phyloP scores from a whole-genome alignment of 179 eudicot species.

The Monotropa hypopitys region DNA sequence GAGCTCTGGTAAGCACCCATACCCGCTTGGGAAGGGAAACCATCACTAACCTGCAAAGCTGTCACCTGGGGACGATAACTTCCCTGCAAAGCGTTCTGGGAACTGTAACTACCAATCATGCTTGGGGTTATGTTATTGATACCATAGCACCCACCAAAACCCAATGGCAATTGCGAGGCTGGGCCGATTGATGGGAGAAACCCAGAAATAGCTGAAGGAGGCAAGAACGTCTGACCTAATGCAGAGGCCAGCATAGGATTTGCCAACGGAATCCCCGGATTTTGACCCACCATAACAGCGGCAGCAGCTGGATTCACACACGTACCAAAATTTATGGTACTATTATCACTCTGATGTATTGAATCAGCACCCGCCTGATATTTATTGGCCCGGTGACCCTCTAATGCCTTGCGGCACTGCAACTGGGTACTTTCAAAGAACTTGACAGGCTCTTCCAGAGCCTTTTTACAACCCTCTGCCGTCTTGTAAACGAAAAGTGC shows the following conservation, averaged over 20 bases:
- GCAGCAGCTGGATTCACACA: constrained; percentile 23
- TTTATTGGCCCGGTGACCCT: constrained; percentile 12
- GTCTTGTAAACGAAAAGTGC: constrained; percentile 32
- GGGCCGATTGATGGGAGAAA: constrained; percentile 12
- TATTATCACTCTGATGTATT: constrained; percentile 6
- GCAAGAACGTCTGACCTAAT: not conserved
- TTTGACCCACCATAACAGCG: constrained; percentile 24
- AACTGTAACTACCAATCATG: constrained; percentile 25
- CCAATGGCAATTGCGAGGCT: not conserved
- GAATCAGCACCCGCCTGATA: constrained; percentile 6
- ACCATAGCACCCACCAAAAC: constrained; percentile 23
- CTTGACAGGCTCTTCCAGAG: constrained; percentile 36
- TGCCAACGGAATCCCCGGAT: constrained; percentile 22
- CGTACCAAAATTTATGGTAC: constrained; percentile 12
- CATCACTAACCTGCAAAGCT: constrained; percentile 15
- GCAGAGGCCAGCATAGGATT: constrained; percentile 22
- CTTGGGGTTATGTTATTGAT: constrained; percentile 22
- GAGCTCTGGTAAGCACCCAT: constrained; percentile 26
- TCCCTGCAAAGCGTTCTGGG: constrained; percentile 30
- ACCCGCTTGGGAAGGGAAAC: constrained; percentile 18
- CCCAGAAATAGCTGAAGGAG: constrained; percentile 1
- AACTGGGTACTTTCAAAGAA: constrained; percentile 29
- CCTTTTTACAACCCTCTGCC: constrained; percentile 31
- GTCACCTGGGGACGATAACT: constrained; percentile 21
- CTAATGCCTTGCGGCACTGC: constrained; percentile 26